Evolutionary conservation across 1,139 yeast species (phyloP), one percentile per base, ranked within the genome.

Genomic region (Magnusiomyces tetraspermus): DNA sequence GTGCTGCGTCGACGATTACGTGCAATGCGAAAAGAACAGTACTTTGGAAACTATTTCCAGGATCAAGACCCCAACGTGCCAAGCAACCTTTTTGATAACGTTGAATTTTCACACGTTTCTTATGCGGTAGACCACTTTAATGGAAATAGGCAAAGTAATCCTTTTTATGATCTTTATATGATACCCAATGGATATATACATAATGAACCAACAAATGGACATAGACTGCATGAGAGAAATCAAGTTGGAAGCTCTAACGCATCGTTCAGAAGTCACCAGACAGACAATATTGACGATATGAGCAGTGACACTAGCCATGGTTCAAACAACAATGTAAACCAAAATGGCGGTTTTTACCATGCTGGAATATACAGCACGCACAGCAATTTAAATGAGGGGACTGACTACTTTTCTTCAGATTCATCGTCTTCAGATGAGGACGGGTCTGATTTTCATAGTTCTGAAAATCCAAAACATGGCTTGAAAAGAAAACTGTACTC

Each of bases 401-500:
- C 38, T 11, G 10, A 33, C n/a, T n/a, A n/a, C 17, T 42, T 43
- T 11, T 46, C 44, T n/a, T 38, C 50, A 10, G 49, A 50, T 5
- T 45, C 47, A 2, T 46, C 53, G n/a, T 48, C 50, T 17, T 44
- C 48, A 22, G 57, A 55, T 15, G 33, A 46, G 5, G 46, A 48
- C 11, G 40, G 43, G 6, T 44, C 23, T 1, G 50, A 49, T 15
- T 49, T 38, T 1, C 49, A 17, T 24, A 57, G 53, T 24, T 46
- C 50, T 19, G 38, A 40, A 13, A 30, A 26, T n/a, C 54, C 54
- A 5, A 37, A 37, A 21, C 30, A 36, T 23, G 56, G 51, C 13
- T 54, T 63, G 3, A 59, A 82, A 58, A 72, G 95, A 54, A 79
- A 78, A 56, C 71, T 86, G 36, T 77, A 77, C 55, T 79, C 83